A percentile compares a stretch with the other conserved stretches of the same genome.
Evolutionary conservation across 129 eudicot genomes (phyloP).

Genomic region (Solidago caesia): DNA sequence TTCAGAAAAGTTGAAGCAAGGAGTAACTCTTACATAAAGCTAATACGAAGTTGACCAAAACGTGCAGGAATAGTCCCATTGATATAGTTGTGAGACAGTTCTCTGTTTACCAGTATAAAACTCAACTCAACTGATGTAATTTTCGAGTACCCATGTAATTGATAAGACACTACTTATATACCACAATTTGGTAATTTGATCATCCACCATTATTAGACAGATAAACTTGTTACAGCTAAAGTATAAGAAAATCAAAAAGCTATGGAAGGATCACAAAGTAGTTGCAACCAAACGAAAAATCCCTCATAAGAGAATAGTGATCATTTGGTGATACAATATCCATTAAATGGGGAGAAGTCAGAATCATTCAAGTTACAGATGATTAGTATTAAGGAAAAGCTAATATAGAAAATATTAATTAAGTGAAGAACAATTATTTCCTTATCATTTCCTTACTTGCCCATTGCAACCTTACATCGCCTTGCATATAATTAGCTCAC

Average conservation of each 20-base stretch:
- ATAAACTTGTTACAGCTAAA: background rate
- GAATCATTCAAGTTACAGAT: slow-evolving; percentile 10
- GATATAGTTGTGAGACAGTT: slow-evolving; percentile 69
- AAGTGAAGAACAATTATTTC: background rate
- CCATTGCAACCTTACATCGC: background rate
- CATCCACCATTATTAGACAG: background rate
- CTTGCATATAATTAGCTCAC: slow-evolving; percentile 12
- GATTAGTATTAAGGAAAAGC: background rate
- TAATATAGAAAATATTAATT: background rate
- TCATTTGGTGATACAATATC: background rate
- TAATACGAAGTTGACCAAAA: slow-evolving; percentile 55
- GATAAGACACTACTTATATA: background rate
- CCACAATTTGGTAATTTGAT: background rate
- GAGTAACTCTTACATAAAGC: slow-evolving; percentile 52
- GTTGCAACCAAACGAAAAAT: background rate
- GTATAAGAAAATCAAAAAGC: background rate
- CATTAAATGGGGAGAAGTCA: background rate
- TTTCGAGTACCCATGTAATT: too few species aligned
- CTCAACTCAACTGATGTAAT: background rate
- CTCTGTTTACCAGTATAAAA: slow-evolving; percentile 49
- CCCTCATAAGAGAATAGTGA: background rate
- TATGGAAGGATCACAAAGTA: background rate
- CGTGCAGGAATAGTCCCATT: slow-evolving; percentile 67
- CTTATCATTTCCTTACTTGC: too few species aligned
- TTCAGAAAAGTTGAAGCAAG: background rate